These are phyloP conservation scores for Orychophragmus violaceus DNA, from an alignment of 345 rosid genomes.

Conservation along the genomic window DNA sequence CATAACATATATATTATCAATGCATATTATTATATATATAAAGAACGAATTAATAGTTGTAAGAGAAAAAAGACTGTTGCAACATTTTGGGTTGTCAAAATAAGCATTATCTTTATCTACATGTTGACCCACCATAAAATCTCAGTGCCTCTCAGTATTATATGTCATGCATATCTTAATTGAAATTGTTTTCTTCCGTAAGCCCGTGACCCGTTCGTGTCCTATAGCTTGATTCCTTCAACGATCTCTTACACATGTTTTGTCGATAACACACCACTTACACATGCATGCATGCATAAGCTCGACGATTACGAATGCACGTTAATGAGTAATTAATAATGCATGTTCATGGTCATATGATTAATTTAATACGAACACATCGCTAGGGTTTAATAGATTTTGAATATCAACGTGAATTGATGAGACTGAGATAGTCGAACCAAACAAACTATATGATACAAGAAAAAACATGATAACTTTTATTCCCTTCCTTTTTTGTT, in stretches of 20 bases:
- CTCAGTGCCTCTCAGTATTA: slow-evolving; percentile 10
- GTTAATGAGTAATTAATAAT: neutral
- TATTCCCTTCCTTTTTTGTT: neutral
- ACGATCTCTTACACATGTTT: neutral
- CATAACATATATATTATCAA: slow-evolving; percentile 1
- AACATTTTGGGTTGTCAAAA: neutral
- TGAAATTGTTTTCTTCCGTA: neutral
- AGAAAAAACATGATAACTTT: neutral
- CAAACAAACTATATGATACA: neutral
- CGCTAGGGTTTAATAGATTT: neutral
- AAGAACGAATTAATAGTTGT: neutral
- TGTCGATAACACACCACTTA: neutral
- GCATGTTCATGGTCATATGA: neutral
- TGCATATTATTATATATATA: neutral
- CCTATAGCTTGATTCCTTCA: slow-evolving; percentile 17
- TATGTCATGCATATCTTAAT: neutral
- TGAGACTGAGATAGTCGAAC: neutral
- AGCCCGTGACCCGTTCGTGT: slow-evolving; percentile 28
- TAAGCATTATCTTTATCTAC: slow-evolving; percentile 15
- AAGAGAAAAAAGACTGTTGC: neutral
- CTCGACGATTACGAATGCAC: neutral
- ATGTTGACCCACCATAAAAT: slow-evolving; percentile 23
- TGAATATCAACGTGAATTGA: neutral
- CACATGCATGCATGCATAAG: slow-evolving; percentile 3
- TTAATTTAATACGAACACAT: neutral